These are phyloP conservation scores for Blepharisma japonicum DNA, from an alignment of 73 alveolate genomes.

Conservation along the genomic window DNA sequence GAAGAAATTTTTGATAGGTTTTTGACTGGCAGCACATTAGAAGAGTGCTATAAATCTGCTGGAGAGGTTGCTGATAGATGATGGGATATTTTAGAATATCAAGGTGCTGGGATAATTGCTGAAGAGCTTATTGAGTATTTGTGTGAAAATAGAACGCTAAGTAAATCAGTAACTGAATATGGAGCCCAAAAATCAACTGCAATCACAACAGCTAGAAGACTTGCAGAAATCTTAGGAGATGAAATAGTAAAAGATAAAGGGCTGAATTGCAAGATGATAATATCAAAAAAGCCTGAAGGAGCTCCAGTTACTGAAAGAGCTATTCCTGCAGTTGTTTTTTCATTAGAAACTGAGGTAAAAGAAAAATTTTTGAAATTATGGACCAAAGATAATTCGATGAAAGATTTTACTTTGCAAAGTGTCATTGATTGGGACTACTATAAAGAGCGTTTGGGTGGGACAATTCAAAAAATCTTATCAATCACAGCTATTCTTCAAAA, in stretches of 20 bases:
- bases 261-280: constrained; percentile 89
- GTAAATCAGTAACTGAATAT: constrained; percentile 83
- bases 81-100: constrained; percentile 72
- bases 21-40: constrained; percentile 89
- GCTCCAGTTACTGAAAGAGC: constrained; percentile 98
- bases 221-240: constrained; percentile 96
- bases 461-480: constrained; percentile 76
- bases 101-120: constrained; percentile 89
- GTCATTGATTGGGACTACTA: constrained; percentile 99
- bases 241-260: constrained; percentile 94
- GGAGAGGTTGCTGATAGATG: constrained; percentile 72
- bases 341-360: constrained; percentile 80
- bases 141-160: constrained; percentile 88
- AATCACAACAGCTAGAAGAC: constrained; percentile 96
- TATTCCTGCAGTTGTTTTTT: constrained; percentile 94
- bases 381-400: constrained; percentile 86
- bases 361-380: constrained; percentile 93
- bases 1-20: constrained; percentile 97
- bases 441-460: constrained; percentile 97
- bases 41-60: constrained; percentile 76
- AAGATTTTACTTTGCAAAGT: constrained; percentile 89
- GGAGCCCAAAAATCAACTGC: constrained; percentile 89
- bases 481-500: constrained; percentile 86
- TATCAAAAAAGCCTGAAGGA: constrained; percentile 93
- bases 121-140: constrained; percentile 90